Evolutionary conservation across 2,329 filamentous ascomycete species (phyloP), one percentile per base, ranked within the genome.

Genomic region (Emmonsiellopsis sp.): DNA sequence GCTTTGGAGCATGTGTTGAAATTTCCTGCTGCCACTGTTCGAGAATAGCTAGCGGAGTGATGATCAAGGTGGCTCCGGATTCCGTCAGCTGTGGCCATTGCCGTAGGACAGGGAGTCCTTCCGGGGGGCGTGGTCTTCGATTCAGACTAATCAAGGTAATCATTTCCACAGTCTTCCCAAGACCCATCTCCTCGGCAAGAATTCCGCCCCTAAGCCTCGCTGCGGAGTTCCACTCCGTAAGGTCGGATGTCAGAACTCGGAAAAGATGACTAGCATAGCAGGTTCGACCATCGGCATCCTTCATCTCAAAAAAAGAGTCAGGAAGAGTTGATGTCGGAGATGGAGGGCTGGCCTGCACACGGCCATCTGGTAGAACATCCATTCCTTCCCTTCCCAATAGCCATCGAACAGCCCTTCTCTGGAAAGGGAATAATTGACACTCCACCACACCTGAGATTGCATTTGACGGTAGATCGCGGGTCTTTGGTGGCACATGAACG

Each of bases 11-110:
- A 68, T 84, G 81, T 2, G 67, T 69, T 30, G 70, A 63, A n/a
- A 85, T 67, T 62, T 85, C 82, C 51, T 76, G 75, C 57, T 76
- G 76, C 82, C 82, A 85, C 62, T 85, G 82, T 51, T 82, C 74
- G 5, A 84, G 68, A 43, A 85, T 83, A 1, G 80, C 76, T 6
- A 74, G 71, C 4, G 82, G 82, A 1, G 80, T 82, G 54, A 85
- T 82, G 52, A 85, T 84, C 43, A 85, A 69, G 2, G 82, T 85
- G 1, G 80, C 79, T 15, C 72, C 69, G 35, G 80, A 81, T 43
- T 60, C 59, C 48, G 58, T 64, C 41, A 74, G 55, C 5, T 60
- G 60, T 30, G 62, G 59, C 20, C 55, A 58, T 43, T 61, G 54
- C 5, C 53, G 38, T 38, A 61, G 59, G 2, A 60, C 16, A n/a